phyloP scores from a whole-genome alignment of 2,329 filamentous ascomycete genomes.

The Phaeosphaeriaceae sp. region DNA sequence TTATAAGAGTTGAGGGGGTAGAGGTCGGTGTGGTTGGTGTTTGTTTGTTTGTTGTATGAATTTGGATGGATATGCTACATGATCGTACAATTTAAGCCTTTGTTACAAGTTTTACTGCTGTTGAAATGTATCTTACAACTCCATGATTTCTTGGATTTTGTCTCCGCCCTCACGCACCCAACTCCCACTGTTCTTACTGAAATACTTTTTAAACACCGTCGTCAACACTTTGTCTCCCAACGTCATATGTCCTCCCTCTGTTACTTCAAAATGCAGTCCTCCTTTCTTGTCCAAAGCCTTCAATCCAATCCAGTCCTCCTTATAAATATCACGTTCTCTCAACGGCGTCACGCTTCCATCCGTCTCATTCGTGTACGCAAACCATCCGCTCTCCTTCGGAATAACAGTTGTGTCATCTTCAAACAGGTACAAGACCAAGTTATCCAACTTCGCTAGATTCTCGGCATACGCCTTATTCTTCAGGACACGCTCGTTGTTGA shows the following conservation, averaged over 20 bases:
- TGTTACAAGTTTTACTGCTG: no score
- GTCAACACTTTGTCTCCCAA: constrained; percentile 70
- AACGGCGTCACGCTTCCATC: constrained; percentile 68
- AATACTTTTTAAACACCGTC: constrained; percentile 70
- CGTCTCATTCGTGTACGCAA: constrained; percentile 75
- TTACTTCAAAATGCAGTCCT: constrained; percentile 74
- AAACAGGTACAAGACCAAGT: constrained; percentile 90
- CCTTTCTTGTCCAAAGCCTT: constrained; percentile 78
- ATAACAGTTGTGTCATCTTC: constrained; percentile 83
- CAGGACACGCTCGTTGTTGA: constrained; percentile 84
- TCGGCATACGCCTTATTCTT: constrained; percentile 79
- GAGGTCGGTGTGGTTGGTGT: no score
- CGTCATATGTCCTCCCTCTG: constrained; percentile 83
- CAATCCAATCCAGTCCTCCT: constrained; percentile 92
- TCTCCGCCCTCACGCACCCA: constrained; percentile 11
- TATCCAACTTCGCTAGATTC: constrained; percentile 72
- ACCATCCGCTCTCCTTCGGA: constrained; percentile 91
- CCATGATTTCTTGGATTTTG: constrained; percentile 28
- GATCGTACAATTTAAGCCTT: no score
- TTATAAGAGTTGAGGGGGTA: constrained; percentile 14
- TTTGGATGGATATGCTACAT: no score
- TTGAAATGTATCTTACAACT: constrained; percentile 35
- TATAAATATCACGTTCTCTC: constrained; percentile 74
- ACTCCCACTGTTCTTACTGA: constrained; percentile 54
- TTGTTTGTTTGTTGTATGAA: no score